A percentile compares a stretch with the other conserved stretches of the same genome.
These are phyloP conservation scores for Neurospora sp. DNA, from an alignment of 495 filamentous ascomycete species.

Conservation along the genomic window DNA sequence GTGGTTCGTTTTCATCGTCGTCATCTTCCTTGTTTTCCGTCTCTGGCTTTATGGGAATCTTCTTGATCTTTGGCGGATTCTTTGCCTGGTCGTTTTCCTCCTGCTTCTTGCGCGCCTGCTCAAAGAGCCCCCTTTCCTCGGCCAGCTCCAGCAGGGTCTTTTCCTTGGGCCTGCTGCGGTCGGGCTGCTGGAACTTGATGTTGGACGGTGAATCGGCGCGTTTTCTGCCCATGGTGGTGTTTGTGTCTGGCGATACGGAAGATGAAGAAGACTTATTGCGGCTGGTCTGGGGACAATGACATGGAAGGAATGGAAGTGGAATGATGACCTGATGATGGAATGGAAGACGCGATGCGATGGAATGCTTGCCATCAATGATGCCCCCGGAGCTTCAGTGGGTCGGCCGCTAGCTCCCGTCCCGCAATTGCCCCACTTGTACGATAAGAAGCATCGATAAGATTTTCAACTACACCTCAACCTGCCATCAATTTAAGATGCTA, in stretches of 20 bases:
- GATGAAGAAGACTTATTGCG: background rate
- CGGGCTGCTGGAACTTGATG: constrained; percentile 50
- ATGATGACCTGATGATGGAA: background rate
- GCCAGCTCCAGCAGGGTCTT: constrained; percentile 57
- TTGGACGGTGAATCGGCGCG: constrained; percentile 37
- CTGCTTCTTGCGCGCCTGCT: constrained; percentile 25
- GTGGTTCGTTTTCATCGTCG: constrained; percentile 16
- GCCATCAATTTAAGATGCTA: background rate
- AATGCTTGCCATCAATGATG: background rate
- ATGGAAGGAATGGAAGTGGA: background rate
- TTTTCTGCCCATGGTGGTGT: constrained; percentile 31
- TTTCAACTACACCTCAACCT: background rate
- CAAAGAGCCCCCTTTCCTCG: constrained; percentile 45
- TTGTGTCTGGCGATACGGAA: background rate
- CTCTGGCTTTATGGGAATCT: constrained; percentile 12
- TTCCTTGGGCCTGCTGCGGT: constrained; percentile 42
- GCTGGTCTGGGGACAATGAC: background rate
- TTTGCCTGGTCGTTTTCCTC: constrained; percentile 17
- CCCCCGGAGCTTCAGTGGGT: background rate
- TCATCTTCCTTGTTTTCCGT: constrained; percentile 11
- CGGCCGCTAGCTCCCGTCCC: background rate
- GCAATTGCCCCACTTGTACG: background rate
- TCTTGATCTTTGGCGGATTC: constrained; percentile 14
- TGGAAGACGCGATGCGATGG: background rate
- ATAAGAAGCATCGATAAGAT: background rate